Base-by-base conservation (phyloP, 2,329 filamentous ascomycete species). In the Neocucurbitaria cava region DNA sequence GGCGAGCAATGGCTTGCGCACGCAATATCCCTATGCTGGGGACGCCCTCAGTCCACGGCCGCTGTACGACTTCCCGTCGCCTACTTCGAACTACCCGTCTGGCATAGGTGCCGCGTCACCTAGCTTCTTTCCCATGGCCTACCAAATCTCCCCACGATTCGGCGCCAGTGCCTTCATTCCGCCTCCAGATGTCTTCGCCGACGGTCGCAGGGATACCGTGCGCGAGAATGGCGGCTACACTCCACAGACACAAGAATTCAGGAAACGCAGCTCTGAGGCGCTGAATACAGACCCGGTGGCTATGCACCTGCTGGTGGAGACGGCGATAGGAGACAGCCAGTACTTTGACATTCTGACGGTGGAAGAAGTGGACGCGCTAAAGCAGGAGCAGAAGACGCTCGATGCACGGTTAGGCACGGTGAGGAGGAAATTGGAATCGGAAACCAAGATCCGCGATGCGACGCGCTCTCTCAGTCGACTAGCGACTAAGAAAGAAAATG, bases 391-490 rank as follows among this genome's bases (percentile, higher is more conserved):
- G 59, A 85, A 87, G 54, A 81, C 86, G 31, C 77, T 98, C 45
- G 82, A 84, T 23, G 85, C 88, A 69, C 89, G 91, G n/a, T 88
- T 96, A 62, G 90, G 94, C 58, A 88, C 91, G 33, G 88, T 91
- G 18, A 87, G 89, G 62, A 86, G 91, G 56, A 96, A 94, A 76
- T 83, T 99, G 33, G 87, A 88, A 28, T 87, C 98, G 41, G 95
- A 99, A 75, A 90, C 88, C 49, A 99, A 98, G 79, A 92, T 97
- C 67, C 90, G 92, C 66, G 94, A 98, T 82, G 95, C 95, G 1
- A 92, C 95, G 10, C 85, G 89, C 61, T 96, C 92, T 36, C 88
- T 99, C 77, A 88, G 89, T 54, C 88, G 89, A 66, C 81, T 99
- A 26, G 92, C 96, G 71, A 85, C 85, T 8, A 83, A 87, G n/a